Evolutionary conservation across 371 early-diverging fungal species (phyloP), one percentile per base, ranked within the genome.

Genomic region (Apophysomyces trapeziformis): DNA sequence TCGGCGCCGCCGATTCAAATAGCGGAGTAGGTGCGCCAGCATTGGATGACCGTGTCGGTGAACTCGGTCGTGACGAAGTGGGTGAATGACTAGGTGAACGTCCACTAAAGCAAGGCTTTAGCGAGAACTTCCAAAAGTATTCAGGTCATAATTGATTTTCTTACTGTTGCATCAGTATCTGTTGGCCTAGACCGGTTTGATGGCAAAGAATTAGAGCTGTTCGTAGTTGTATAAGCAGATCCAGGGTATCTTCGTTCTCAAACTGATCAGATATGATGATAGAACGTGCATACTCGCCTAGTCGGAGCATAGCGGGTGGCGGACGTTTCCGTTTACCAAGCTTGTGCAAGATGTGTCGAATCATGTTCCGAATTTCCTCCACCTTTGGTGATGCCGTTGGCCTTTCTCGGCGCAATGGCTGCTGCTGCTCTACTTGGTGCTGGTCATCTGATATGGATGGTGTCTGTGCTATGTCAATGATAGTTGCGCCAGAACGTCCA

Each of bases 241-340:
- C 80, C 9, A 80, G 70, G 0, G 75, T 71, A 26, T 83, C 84
- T 13, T 83, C 81, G 58, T 80, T 75, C 4, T 83, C 84, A 65
- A 75, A 80, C 16, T 68, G 64, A 14, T 66, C 69, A 6, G 65
- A 54, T 0, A 63, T 58, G 21, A 68, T 38, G 1, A 68, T 58
- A 2, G 65, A 66, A 32, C 64, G 59, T 13, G 66, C 69, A 13
- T 66, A 64, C 9, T 77, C 74, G 16, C 68, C 72, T 14, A 78
- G 54, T 56, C 72, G 64, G 11, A 66, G 54, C 8, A 77, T 47
- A 2, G 75, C 67, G 16, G 76, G 64, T 14, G 80, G 74, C 0
- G 83, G 84, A 45, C 75, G 66, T 38, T 80, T 77, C 54, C 84
- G 63, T 71, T 80, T 83, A 2, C 68, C 21, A 39, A 83, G 67